Percentiles rank a stretch among this genome's conserved stretches.
These are phyloP conservation scores for Coemansia sp. DNA, from an alignment of 371 early-diverging fungal species.

Conservation along the genomic window DNA sequence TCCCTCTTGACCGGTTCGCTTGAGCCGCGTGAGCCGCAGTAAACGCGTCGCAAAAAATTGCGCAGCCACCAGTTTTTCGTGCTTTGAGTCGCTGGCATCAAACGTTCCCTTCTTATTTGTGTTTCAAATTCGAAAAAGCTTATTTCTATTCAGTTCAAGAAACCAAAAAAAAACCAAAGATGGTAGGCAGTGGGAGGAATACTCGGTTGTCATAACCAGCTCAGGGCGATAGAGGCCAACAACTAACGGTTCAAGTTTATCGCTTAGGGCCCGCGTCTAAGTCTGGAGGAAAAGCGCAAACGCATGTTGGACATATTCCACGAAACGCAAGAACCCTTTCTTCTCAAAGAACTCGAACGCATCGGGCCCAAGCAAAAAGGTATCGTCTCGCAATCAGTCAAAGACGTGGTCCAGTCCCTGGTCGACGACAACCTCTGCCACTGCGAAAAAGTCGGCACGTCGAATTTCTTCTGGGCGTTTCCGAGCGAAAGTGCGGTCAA, in stretches of 20 bases:
- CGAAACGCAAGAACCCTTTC: constrained; percentile 69
- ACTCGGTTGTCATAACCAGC: neutral
- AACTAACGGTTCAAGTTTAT: neutral
- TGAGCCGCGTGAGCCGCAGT: too few species aligned
- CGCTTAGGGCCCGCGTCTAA: constrained; percentile 36
- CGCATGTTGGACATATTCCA: constrained; percentile 75
- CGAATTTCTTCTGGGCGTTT: constrained; percentile 93
- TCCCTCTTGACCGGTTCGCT: too few species aligned
- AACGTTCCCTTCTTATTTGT: neutral
- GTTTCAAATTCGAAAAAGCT: neutral
- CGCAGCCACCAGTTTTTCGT: neutral
- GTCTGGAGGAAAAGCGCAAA: constrained; percentile 70
- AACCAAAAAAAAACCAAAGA: neutral
- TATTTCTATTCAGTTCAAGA: neutral
- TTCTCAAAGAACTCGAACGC: constrained; percentile 91
- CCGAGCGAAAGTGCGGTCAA: constrained; percentile 70
- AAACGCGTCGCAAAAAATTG: neutral
- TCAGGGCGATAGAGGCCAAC: neutral
- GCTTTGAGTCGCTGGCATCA: neutral
- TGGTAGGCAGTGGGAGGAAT: neutral
- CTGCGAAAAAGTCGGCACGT: constrained; percentile 91
- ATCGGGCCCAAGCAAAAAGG: constrained; percentile 83
- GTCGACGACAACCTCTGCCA: constrained; percentile 87
- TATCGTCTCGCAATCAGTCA: constrained; percentile 83
- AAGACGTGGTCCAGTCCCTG: constrained; percentile 85